Evolutionary conservation across 225 moss, liverwort and hornwort species (phyloP), one percentile per base, ranked within the genome.

Genomic region (Antitrichia curtipendula): DNA sequence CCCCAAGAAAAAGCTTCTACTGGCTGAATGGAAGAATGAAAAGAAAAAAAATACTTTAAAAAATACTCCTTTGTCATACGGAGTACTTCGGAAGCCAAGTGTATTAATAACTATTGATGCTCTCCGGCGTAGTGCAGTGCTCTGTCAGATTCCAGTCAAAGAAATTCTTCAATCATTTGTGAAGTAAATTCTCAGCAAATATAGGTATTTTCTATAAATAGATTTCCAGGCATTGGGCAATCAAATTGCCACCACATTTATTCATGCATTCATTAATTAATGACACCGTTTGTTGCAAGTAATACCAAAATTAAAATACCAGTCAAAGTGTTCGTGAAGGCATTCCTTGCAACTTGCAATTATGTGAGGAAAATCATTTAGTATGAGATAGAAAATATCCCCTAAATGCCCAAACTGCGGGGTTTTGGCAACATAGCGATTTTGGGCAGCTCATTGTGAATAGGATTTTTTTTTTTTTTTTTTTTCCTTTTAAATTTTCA

Each of bases 111-210:
- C 24, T 23, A 32, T 50, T n/a, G n/a, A 27, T 50, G 66, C 60
- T 53, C 43, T 45, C 77, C 38, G 78, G 27, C 38, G 78, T n/a
- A 16, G 13, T 11, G 61, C 56, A 27, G 12, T 4, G 41, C 64
- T 41, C 62, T 7, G 6, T 5, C 45, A 74, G 60, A 74, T 34
- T 75, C 81, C 19, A 53, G 60, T 75, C 85, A 53, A 49, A 71
- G 43, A 53, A 57, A 86, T 59, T 78, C 62, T 45, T 71, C 88
- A 90, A 90, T 90, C 90, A 90, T 86, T 86, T 69, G 77, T 17
- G 82, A 49, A 82, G 38, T 40, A 38, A 47, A 25, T 56, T 74
- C 40, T 50, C 27, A 58, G 58, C 82, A 86, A 52, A 50, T 57
- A 28, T 31, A 49, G 63, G 13, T 2, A 25, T 5, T 31, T 17